Base-by-base conservation (phyloP, 2,329 filamentous ascomycete genomes). In the Colletotrichum plurivorum region DNA sequence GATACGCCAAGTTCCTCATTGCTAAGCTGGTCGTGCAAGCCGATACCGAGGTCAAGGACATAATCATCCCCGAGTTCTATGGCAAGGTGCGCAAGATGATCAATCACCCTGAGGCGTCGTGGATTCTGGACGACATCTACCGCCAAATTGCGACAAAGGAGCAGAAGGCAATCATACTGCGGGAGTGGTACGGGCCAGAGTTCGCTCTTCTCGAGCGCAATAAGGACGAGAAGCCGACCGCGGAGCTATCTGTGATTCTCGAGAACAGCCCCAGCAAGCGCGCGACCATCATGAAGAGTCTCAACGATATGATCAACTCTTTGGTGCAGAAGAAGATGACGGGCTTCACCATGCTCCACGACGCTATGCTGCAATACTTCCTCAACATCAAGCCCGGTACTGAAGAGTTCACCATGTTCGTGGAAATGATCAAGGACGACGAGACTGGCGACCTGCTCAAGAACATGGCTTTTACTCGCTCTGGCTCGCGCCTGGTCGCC, bases 51-150 rank as follows among this genome's bases (percentile, higher is more conserved):
- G 94, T 97, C 72, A 89, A 94, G 75, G 93, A 97, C 78, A 83
- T 97, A 73, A 93, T 99, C 75, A 91, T 99, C 13, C 92, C 94
- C 51, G 95, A 99, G 79, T 98, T 99, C 82, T 98, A 96, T 80
- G 95, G 96, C 67, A 91, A 95, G 79, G 93, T 98, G 71, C 93
- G 94, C 78, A 93, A 94, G 76, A 85, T 98, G 77, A 98, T 98
- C 79, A 96, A 97, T 80, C 96, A 99, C 81, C 90, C 95, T 1
- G 97, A 99, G 81, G 96, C 94, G 39, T 95, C 94, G 48, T 99
- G 96, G 95, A 98, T 99, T 74, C 85, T 99, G 49, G 97, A 99
- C 79, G 96, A 99, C 80, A 93, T 98, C 73, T 99, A 98, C 84
- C 90, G 96, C 70, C 92, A 92, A 55, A 91, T 95, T 66, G 95